Base-by-base conservation (phyloP, 2,329 filamentous ascomycete genomes). In the Monosporascus ibericus region DNA sequence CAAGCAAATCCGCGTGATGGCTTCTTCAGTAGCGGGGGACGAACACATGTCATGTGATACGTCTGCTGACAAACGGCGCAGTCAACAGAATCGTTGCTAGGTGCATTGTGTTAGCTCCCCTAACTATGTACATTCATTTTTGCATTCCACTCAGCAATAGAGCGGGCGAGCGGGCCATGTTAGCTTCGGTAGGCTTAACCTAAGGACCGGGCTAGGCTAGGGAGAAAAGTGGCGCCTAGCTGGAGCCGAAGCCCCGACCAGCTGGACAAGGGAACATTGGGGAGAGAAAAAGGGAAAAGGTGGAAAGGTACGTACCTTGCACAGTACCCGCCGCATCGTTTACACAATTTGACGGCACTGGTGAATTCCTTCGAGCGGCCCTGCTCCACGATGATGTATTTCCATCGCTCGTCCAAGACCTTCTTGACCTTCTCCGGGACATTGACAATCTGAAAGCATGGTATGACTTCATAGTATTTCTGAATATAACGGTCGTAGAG, bases 21-120 rank as follows among this genome's bases (percentile, higher is more conserved):
- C 71, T 99, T 99, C 71, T 96, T 99, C 50, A 91, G 80, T 57
- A 99, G 72, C 38, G 92, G 90, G 40, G 94, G 94, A 55, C 88
- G 87, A 52, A 99, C 94, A 70, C 94, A 99, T 65, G 92, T 90
- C 92, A 99, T 97, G 75, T 99, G 94, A 72, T 96, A 99, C 15
- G 92, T 97, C 69, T 91, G 86, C 66, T 86, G 83, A 71, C 94
- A 99, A 51, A 96, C 91, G 44, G 92, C 94, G 70, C 94, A 99
- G 69, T 97, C 92, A 24, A 97, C 94, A 39, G 94, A 97, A 73
- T 97, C 90, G 68, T 89, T 87, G 65, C 90, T 95, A 65, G 52
- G 57, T 24, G 52, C 54, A 58, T 60, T 54, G 56, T 30, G 42
- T 46, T 46, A 46, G 42, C 42, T 46, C 24, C 24, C 42, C 8